Evolutionary conservation across 108 stramenopile species (phyloP).

Genomic region (Cyclotella baltica): DNA sequence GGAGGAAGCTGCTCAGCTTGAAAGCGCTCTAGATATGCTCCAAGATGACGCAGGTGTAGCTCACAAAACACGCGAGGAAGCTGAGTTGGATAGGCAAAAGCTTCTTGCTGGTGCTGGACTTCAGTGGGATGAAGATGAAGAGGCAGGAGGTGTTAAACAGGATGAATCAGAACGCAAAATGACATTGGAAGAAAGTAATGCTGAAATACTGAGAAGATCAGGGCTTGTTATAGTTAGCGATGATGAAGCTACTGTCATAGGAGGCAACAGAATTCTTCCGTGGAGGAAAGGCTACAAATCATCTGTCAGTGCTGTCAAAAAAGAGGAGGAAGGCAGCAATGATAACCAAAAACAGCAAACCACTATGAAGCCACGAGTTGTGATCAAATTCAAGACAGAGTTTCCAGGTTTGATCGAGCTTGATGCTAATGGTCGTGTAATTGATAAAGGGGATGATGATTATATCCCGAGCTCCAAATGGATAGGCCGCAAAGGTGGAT

Average conservation of each 20-base stretch:
- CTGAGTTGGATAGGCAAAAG: conserved; percentile 79
- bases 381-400: conserved; percentile 74
- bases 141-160: conserved; percentile 35
- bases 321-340: conserved; percentile 19
- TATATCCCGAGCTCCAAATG: conserved; percentile 74
- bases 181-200: conserved; percentile 65
- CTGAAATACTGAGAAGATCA: conserved; percentile 66
- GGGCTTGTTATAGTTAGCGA: conserved; percentile 84
- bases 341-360: conserved; percentile 16
- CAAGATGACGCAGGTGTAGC: conserved; percentile 59
- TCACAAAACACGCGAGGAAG: conserved; percentile 82
- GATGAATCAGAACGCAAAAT: conserved; percentile 45
- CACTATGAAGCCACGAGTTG: conserved; percentile 27
- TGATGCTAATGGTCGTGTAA: conserved; percentile 76
- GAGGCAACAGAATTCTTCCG: conserved; percentile 74
- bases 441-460: conserved; percentile 87
- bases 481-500: conserved; percentile 82
- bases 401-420: conserved; percentile 83
- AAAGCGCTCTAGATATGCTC: conserved; percentile 72
- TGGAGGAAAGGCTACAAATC: conserved; percentile 60
- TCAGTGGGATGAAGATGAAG: conserved; percentile 64
- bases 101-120: conserved; percentile 81
- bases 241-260: conserved; percentile 75
- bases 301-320: conserved; percentile 12
- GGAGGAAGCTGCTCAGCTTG: conserved; percentile 72